phyloP scores from a whole-genome alignment of 2,329 filamentous ascomycete species.

The Diplodia sapinea region DNA sequence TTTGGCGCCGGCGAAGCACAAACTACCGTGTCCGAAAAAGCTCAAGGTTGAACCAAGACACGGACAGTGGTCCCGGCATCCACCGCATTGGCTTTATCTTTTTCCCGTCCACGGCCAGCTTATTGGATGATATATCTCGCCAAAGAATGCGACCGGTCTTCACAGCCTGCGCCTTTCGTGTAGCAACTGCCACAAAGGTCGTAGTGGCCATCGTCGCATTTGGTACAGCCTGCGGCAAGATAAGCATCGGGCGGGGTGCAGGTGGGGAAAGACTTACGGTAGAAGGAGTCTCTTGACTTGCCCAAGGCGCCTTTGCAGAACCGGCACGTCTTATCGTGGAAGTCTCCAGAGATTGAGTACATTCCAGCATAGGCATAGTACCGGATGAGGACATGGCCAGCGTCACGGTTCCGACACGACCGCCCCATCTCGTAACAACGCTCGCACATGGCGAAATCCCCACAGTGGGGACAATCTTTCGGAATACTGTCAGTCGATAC shows the following conservation, averaged over 20 bases:
- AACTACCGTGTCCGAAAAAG: too few relatives aligned
- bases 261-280: constrained; percentile 2
- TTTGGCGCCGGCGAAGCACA: too few relatives aligned
- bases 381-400: constrained; percentile 7
- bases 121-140: constrained; percentile 3
- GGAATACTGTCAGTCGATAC: not conserved
- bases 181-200: constrained; percentile 7
- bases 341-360: constrained; percentile 3
- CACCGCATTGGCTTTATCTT: not conserved
- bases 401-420: not conserved
- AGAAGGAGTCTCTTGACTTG: not conserved
- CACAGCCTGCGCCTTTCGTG: constrained; percentile 10
- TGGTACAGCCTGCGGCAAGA: not conserved
- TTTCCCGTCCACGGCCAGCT: not conserved
- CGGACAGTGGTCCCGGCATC: not conserved
- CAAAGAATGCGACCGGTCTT: not conserved
- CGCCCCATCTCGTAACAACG: constrained; percentile 15
- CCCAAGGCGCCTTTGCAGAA: not conserved
- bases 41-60: too few relatives aligned
- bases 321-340: not conserved
- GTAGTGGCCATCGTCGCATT: constrained; percentile 5
- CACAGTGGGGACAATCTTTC: not conserved
- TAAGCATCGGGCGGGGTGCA: not conserved
- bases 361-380: constrained; percentile 7
- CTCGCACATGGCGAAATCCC: constrained; percentile 9